Base-by-base conservation (phyloP, 495 filamentous ascomycete species). In the Chaetomidium leptoderma region DNA sequence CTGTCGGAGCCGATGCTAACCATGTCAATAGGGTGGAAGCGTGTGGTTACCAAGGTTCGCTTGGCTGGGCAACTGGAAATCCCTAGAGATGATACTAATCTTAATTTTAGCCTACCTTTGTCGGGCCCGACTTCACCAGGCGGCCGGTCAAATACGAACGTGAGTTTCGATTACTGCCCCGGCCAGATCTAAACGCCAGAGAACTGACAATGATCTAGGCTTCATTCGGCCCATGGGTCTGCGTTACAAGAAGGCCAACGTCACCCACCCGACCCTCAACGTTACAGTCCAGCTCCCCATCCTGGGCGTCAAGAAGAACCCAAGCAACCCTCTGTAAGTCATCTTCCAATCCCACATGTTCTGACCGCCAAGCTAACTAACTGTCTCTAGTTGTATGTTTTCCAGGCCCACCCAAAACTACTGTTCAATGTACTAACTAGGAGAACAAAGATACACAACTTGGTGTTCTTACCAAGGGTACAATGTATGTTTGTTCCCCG, bases 271-370 rank as follows among this genome's bases (percentile, higher is more conserved):
- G 8, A 69, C 68, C 11, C 64, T 72, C 56, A 72, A 72, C 55
- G 70, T 72, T 24, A 72, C 70, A 0, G 89, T 97, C 9, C 92
- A 98, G 64, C 75, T 98, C 19, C 93, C 92, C 16, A 96, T 98
- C 55, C 81, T 98, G 51, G 81, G 81, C 42, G 93, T 99, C 63
- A 97, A 97, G 81, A 97, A 99, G 86, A 98, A 97, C 76, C 93
- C 93, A 11, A 89, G 93, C 76, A 92, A 89, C 69, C 91, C 90
- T 2, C 83, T 97, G 71, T 97, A 90, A 49, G 54, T 57, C 26
- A 4, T 9, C 23, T 23, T 10, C 1, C 17, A n/a, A 1, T 6
- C 9, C 36, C 35, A 2, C 3, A 30, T 29, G 10, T 33, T 6
- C n/a, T n/a, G n/a, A n/a, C n/a, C n/a, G n/a, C n/a, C n/a, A n/a